phyloP scores from a whole-genome alignment of 2,329 filamentous ascomycete species.

The Clonostachys rhizophaga region DNA sequence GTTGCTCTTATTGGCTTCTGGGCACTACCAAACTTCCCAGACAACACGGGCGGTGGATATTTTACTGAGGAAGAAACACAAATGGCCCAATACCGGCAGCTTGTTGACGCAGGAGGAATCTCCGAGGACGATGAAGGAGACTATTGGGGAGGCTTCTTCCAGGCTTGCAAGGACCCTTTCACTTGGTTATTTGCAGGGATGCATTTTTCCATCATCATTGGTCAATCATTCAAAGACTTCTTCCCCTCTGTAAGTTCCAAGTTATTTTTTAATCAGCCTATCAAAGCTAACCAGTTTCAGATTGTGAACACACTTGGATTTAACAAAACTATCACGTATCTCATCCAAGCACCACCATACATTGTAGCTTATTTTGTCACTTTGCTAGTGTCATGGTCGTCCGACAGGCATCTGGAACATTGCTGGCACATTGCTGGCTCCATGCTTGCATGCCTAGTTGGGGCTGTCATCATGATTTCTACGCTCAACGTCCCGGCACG shows the following conservation, averaged over 20 bases:
- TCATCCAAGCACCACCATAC: slow-evolving; percentile 33
- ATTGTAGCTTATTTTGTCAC: slow-evolving; percentile 33
- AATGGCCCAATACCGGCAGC: slow-evolving; percentile 29
- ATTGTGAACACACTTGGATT: slow-evolving; percentile 17
- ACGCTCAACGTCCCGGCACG: slow-evolving; percentile 32
- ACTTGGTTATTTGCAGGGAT: slow-evolving; percentile 8
- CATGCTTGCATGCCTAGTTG: slow-evolving; percentile 25
- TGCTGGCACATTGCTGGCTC: slow-evolving; percentile 33
- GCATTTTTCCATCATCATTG: slow-evolving; percentile 1
- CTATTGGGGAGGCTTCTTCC: slow-evolving; percentile 17
- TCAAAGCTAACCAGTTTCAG: slow-evolving; percentile 4
- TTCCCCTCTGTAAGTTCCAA: slow-evolving; percentile 14
- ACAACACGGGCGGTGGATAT: slow-evolving; percentile 17
- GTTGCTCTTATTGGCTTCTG: slow-evolving; percentile 21
- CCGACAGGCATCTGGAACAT: slow-evolving; percentile 26
- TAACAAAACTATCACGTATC: slow-evolving; percentile 21
- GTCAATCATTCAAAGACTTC: slow-evolving; percentile 4
- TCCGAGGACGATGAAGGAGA: slow-evolving; percentile 2
- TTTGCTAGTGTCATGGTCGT: slow-evolving; percentile 27
- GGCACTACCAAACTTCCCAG: slow-evolving; percentile 25
- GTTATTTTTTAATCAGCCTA: background rate
- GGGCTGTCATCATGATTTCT: slow-evolving; percentile 33
- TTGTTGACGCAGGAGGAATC: slow-evolving; percentile 20
- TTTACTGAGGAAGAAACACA: slow-evolving; percentile 25
- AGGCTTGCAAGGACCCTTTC: slow-evolving; percentile 13